These are phyloP conservation scores for Noccaea bulbosa DNA, from an alignment of 345 rosid species.

Conservation along the genomic window DNA sequence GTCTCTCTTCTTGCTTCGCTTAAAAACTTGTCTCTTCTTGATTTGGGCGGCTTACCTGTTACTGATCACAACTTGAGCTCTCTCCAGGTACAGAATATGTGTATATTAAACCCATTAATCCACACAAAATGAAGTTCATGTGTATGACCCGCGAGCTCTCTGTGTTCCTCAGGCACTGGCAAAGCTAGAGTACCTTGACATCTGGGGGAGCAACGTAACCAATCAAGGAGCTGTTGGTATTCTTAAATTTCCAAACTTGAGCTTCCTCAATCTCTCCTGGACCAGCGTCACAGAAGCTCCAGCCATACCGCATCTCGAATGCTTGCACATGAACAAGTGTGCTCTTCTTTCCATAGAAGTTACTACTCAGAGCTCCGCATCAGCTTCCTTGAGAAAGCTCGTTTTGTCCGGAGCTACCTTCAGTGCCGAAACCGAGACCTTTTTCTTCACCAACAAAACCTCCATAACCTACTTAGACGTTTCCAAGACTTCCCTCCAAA, in stretches of 20 bases:
- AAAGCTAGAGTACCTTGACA: conserved; percentile 83
- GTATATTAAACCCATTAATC: not conserved
- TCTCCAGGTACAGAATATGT: conserved; percentile 59
- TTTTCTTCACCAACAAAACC: conserved; percentile 51
- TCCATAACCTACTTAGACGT: conserved; percentile 64
- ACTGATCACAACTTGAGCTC: conserved; percentile 63
- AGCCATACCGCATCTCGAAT: conserved; percentile 62
- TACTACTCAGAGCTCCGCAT: conserved; percentile 41
- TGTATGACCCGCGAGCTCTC: not conserved
- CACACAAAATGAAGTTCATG: not conserved
- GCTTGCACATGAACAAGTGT: conserved; percentile 84
- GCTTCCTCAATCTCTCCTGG: conserved; percentile 82
- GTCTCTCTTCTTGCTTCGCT: conserved; percentile 71
- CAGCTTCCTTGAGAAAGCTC: conserved; percentile 61
- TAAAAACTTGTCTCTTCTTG: conserved; percentile 57
- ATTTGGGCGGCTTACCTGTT: conserved; percentile 91
- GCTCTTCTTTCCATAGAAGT: conserved; percentile 55
- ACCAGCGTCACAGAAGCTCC: conserved; percentile 68
- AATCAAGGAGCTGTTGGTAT: conserved; percentile 62
- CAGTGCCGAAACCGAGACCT: conserved; percentile 57
- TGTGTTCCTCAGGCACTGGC: conserved; percentile 56
- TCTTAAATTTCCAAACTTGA: conserved; percentile 59
- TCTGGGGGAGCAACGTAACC: conserved; percentile 87
- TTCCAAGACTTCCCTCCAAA: conserved; percentile 60
- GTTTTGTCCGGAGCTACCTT: conserved; percentile 68